phyloP scores from a whole-genome alignment of 164 flowering plant species.

The Umbellularia californica region DNA sequence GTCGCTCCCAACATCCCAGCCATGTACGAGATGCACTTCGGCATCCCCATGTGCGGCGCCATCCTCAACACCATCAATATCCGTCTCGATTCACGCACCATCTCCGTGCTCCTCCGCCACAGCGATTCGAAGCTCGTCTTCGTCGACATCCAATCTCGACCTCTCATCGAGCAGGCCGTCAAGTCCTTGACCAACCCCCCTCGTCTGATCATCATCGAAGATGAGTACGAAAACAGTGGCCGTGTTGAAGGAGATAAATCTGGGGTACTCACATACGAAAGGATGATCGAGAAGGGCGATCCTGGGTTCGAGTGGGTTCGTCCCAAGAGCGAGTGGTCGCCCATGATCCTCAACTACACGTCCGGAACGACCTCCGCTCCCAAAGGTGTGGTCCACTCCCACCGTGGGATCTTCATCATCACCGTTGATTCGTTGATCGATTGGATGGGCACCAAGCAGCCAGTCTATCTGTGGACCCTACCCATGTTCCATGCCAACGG shows the following conservation, averaged over 20 bases:
- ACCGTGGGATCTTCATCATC: conserved; percentile 35
- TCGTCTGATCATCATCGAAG: conserved; percentile 23
- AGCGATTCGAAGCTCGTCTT: conserved; percentile 27
- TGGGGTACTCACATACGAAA: conserved; percentile 24
- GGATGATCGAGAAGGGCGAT: conserved; percentile 29
- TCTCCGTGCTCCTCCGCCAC: conserved; percentile 31
- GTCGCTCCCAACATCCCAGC: conserved; percentile 37
- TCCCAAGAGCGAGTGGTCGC: conserved; percentile 44
- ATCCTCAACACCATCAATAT: conserved; percentile 30
- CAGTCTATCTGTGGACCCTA: conserved; percentile 50
- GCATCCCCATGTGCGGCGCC: conserved; percentile 36
- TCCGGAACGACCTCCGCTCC: conserved; percentile 60
- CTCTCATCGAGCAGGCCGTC: conserved; percentile 28
- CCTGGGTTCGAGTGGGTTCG: conserved; percentile 32
- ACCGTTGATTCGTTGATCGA: conserved; percentile 30
- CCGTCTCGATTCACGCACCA: conserved; percentile 35
- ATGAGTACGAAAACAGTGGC: conserved; percentile 4
- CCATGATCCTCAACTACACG: conserved; percentile 47
- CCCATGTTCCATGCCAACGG: conserved; percentile 65
- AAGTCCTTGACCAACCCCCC: conserved; percentile 19
- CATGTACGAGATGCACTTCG: conserved; percentile 40
- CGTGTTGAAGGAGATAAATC: too few species aligned
- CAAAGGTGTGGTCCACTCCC: conserved; percentile 53
- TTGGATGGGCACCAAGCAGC: conserved; percentile 32
- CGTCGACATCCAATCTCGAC: conserved; percentile 19